phyloP scores from a whole-genome alignment of 2,329 filamentous ascomycete species.

The Diaporthe sp. region DNA sequence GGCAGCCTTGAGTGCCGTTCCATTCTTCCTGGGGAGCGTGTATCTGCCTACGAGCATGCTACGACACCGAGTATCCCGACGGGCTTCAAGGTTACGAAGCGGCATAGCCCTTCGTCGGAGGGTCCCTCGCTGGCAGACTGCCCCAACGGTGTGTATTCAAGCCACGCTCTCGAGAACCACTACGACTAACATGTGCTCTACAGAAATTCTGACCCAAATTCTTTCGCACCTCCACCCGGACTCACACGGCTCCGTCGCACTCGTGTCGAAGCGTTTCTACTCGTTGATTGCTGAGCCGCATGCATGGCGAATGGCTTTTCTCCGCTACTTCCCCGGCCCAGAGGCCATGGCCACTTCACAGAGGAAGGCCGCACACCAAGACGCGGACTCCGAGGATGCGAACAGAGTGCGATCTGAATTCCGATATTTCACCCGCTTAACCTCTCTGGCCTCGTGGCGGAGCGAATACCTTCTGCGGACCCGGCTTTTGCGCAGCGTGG shows the following conservation, averaged over 20 bases:
- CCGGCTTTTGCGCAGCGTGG: constrained; percentile 83
- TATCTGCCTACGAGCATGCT: constrained; percentile 74
- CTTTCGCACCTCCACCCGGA: constrained; percentile 90
- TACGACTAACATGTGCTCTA: constrained; percentile 43
- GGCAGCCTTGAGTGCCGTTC: constrained; percentile 53
- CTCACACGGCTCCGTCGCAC: constrained; percentile 83
- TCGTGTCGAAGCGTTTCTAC: constrained; percentile 91
- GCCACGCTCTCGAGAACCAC: neutral
- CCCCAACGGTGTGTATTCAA: constrained; percentile 79
- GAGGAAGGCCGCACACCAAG: constrained; percentile 52
- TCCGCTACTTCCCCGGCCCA: constrained; percentile 88
- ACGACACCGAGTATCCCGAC: constrained; percentile 61
- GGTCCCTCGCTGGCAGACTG: constrained; percentile 69
- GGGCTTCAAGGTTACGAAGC: constrained; percentile 70
- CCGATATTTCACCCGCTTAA: constrained; percentile 86
- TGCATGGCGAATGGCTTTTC: constrained; percentile 93
- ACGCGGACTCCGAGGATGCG: constrained; percentile 60
- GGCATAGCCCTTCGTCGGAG: constrained; percentile 54
- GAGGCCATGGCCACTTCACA: constrained; percentile 62
- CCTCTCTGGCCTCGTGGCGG: constrained; percentile 89
- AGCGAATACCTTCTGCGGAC: constrained; percentile 95
- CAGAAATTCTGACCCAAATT: constrained; percentile 93
- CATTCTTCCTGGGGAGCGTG: constrained; percentile 63
- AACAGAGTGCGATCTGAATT: constrained; percentile 77
- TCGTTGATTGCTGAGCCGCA: constrained; percentile 89